These are phyloP conservation scores for Sclerotinia spermophila DNA, from an alignment of 2,329 filamentous ascomycete species.

Conservation along the genomic window DNA sequence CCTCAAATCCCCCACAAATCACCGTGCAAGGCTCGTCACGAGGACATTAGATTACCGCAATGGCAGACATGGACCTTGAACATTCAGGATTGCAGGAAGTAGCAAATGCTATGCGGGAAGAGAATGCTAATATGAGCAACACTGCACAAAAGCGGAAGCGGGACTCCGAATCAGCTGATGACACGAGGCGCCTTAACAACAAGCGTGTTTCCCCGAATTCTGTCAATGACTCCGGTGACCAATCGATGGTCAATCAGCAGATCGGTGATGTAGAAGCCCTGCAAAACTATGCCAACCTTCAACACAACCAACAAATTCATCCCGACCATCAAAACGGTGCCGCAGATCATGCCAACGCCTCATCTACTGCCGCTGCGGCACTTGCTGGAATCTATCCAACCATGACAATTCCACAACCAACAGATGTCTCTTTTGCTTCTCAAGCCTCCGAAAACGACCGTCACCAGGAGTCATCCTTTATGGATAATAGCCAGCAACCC, in stretches of 20 bases:
- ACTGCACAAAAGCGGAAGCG: slow-evolving; percentile 38
- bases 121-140: slow-evolving; percentile 26
- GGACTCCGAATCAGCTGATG: slow-evolving; percentile 38
- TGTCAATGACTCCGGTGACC: slow-evolving; percentile 30
- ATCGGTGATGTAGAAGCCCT: slow-evolving; percentile 34
- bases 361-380: slow-evolving; percentile 57
- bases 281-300: slow-evolving; percentile 42
- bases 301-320: slow-evolving; percentile 43
- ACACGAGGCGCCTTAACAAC: slow-evolving; percentile 34
- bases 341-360: slow-evolving; percentile 42
- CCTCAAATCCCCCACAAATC: slow-evolving; percentile 30
- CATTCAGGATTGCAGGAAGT: slow-evolving; percentile 39
- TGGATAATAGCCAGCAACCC: slow-evolving; percentile 38
- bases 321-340: slow-evolving; percentile 52
- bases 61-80: slow-evolving; percentile 39
- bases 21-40: slow-evolving; percentile 30
- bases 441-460: slow-evolving; percentile 42
- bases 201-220: slow-evolving; percentile 38
- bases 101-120: slow-evolving; percentile 38
- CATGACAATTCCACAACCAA: slow-evolving; percentile 55
- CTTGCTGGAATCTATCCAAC: slow-evolving; percentile 43
- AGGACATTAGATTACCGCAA: slow-evolving; percentile 26
- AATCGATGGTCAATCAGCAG: slow-evolving; percentile 27
- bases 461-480: slow-evolving; percentile 40
- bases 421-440: slow-evolving; percentile 49